Conservation (phyloP, 2,329 filamentous ascomycete genomes). For the Emydomyces testavorans region DNA sequence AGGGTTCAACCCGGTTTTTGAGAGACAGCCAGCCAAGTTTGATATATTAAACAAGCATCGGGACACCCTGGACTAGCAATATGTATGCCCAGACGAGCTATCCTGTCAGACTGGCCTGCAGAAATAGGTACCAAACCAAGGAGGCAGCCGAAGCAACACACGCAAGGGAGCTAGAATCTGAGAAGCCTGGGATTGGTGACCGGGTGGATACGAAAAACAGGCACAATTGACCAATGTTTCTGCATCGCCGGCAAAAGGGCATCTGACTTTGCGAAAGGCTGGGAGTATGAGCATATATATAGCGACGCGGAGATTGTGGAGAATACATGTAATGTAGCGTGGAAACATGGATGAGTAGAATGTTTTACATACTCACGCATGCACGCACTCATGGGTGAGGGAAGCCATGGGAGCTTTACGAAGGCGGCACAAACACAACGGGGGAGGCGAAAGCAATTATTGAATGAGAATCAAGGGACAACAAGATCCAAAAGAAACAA, state of each 20-base stretch:
- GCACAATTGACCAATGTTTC: background rate
- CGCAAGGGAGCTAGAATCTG: background rate
- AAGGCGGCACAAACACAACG: no score
- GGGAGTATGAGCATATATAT: conserved; percentile 11
- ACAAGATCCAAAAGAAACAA: no score
- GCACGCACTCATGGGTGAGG: background rate
- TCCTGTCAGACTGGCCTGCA: conserved; percentile 1
- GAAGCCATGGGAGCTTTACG: background rate
- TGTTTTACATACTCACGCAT: no score
- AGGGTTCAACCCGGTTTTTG: background rate
- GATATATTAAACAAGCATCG: conserved; percentile 7
- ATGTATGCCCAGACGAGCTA: background rate
- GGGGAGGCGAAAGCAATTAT: no score
- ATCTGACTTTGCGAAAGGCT: background rate
- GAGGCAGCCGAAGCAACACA: background rate
- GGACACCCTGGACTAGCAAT: background rate
- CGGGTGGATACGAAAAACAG: conserved; percentile 2
- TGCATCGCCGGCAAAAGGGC: background rate
- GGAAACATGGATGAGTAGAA: conserved; percentile 5
- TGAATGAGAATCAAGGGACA: no score
- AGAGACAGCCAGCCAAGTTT: background rate
- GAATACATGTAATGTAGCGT: background rate
- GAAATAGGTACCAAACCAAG: background rate
- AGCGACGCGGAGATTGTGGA: background rate
- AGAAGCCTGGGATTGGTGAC: background rate